Conservation (phyloP, 768 basidiomycete genomes). For the Atractiella rhizophila region DNA sequence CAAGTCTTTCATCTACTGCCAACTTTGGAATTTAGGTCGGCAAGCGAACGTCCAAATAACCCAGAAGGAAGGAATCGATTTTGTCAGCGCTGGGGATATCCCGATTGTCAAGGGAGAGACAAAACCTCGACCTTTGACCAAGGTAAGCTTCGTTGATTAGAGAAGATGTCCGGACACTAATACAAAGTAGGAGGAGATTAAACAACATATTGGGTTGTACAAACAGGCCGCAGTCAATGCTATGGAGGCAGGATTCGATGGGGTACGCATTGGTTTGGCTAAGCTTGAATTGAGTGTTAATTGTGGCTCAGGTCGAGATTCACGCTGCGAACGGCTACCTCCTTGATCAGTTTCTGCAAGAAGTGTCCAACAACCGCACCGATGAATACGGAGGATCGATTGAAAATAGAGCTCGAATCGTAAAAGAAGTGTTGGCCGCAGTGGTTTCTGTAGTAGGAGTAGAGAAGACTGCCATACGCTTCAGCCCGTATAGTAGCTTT, state of each 20-base stretch:
- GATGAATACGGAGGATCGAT: slow-evolving; percentile 22
- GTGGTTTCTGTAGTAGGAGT: slow-evolving; percentile 31
- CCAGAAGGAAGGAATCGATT: slow-evolving; percentile 1
- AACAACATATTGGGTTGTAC: slow-evolving; percentile 25
- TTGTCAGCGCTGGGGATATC: slow-evolving; percentile 5
- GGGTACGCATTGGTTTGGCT: no score
- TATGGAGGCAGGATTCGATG: slow-evolving; percentile 42
- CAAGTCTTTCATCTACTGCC: slow-evolving; percentile 30
- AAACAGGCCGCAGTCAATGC: slow-evolving; percentile 34
- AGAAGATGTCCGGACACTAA: neutral
- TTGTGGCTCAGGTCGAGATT: no score
- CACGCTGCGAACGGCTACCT: slow-evolving; percentile 17
- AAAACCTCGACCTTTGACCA: slow-evolving; percentile 11
- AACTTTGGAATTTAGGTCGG: slow-evolving; percentile 37
- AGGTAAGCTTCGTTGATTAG: slow-evolving; percentile 13
- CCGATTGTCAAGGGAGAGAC: slow-evolving; percentile 1
- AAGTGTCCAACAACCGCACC: slow-evolving; percentile 21
- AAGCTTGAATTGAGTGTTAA: no score
- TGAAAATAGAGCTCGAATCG: slow-evolving; percentile 22
- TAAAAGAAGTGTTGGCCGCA: slow-evolving; percentile 32
- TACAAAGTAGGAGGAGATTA: slow-evolving; percentile 24
- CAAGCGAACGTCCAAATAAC: slow-evolving; percentile 16
- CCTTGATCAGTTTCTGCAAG: slow-evolving; percentile 20
- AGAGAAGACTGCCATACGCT: slow-evolving; percentile 33
- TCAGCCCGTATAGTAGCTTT: no score